Base-by-base conservation (phyloP, 306 rosid species). In the Neltuma alba region DNA sequence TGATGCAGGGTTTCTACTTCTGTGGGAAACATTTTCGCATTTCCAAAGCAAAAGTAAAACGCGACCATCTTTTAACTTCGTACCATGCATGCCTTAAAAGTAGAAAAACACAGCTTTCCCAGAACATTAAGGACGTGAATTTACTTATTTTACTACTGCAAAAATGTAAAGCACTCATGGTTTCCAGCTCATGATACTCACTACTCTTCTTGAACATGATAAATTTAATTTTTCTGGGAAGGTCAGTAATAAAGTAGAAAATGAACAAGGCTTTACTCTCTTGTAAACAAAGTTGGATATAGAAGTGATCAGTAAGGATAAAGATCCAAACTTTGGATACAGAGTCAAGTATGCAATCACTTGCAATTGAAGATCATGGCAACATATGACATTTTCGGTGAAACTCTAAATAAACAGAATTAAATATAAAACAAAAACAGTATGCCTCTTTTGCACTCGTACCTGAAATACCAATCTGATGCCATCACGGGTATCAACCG, bases 381-480 rank as follows among this genome's bases (percentile, higher is more conserved):
- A 36, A 41, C 10, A 69, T 6, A 70, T 15, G 34, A 9, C 15
- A 70, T 48, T 48, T 42, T 69, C 33, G 6, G 41, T 2, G 20
- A 69, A 79, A 69, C 37, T 28, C n/a, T 60, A 70, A 45, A 34
- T 36, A 38, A 76, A 47, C 3, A 44, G 37, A 30, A 54, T 1
- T 5, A 44, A 14, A 12, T 54, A 70, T 1, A 4, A 66, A 62
- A 38, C n/a, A 37, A n/a, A 23, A 74, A 34, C 33, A 45, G 57
- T 36, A 65, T 20, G 47, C 68, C 23, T 8, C 74, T 75, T 5
- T 23, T 6, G 77, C 50, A 80, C 75, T 63, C 38, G 55, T 85
- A 95, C 99, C 98, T 93, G 96, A 89, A 96, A 93, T n/a, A 85
- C 85, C 88, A 96, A 90, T 85, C 98, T 85, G 60, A 96, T 93